These are phyloP conservation scores for Brassica balearica DNA, from an alignment of 441 rosid genomes.

Conservation along the genomic window DNA sequence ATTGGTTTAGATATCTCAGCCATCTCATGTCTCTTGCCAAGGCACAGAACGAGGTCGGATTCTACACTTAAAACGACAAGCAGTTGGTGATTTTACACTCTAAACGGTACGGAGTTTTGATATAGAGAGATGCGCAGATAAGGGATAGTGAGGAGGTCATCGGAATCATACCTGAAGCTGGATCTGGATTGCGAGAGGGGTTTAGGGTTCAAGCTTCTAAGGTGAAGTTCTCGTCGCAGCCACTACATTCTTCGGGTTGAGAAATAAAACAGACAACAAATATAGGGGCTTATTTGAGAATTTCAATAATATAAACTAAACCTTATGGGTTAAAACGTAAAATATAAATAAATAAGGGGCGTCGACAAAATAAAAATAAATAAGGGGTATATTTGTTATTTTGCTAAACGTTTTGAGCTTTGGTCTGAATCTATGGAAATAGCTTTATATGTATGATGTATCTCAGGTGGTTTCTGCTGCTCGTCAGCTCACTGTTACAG, in stretches of 20 bases:
- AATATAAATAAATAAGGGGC: not conserved
- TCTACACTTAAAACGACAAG: slow-evolving; percentile 20
- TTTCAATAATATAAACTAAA: not conserved
- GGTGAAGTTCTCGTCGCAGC: not conserved
- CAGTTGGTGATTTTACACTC: not conserved
- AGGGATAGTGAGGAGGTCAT: not conserved
- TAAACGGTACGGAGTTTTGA: slow-evolving; percentile 20
- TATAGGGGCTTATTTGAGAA: not conserved
- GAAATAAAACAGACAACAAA: not conserved
- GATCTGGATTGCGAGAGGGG: not conserved
- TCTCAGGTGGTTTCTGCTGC: not conserved
- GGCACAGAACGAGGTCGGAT: slow-evolving; percentile 6
- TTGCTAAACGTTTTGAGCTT: not conserved
- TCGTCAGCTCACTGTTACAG: not conserved
- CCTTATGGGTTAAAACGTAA: not conserved
- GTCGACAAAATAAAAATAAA: not conserved
- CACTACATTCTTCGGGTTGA: not conserved
- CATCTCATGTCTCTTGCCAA: slow-evolving; percentile 36
- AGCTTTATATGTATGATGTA: not conserved
- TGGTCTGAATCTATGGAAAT: not conserved
- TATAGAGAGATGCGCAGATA: not conserved
- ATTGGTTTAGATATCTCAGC: slow-evolving; percentile 42
- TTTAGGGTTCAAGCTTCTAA: not conserved
- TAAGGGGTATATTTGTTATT: not conserved
- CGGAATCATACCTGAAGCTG: slow-evolving; percentile 11